Evolutionary conservation across 805 yeast species (phyloP), one percentile per base, ranked within the genome.

Genomic region (Suhomyces vadensis): DNA sequence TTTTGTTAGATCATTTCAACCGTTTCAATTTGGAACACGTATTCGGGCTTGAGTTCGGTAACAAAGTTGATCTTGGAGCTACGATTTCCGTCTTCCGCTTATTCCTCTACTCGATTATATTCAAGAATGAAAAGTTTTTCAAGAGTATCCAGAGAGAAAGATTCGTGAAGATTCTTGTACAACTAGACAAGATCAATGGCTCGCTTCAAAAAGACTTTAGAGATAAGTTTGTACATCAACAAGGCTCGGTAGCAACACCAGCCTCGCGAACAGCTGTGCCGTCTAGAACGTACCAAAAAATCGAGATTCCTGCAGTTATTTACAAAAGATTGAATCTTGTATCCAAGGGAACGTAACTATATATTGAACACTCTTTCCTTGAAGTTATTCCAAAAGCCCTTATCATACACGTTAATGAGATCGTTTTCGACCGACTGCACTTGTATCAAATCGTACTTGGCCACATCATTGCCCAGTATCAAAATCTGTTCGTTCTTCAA

Each of bases 381-480:
- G 8, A 74, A 41, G 49, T 79, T 79, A 1, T 46, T 42, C 56
- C 61, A 51, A 49, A 79, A 77, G 2, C 83, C 84, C 6, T 48
- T 51, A 47, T 79, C 84, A 53, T 79, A 79, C 6, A 75, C 57
- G 49, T 79, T 79, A 27, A 49, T 55, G 49, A 77, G 26, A 49
- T 64, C 71, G 3, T 44, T 35, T 31, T 56, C 64, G 23, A 65
- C 58, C 35, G 63, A 58, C 13, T 35, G 36, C 6, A 67, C 52
- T 20, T 51, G 45, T n/a, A 13, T 35, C 35, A 67, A 44, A 11
- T 45, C 35, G 31, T 46, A 49, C 10, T 26, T 22, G 4, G 24
- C 35, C 5, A 37, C 23, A 14, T 57, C 55, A 17, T 14, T 1
- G 13, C 27, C 26, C 14, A n/a, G 24, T 20, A 55, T 50, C 14